Percentiles rank a stretch among this genome's conserved stretches.
phyloP scores from a whole-genome alignment of 148 eudicot species.

The Pharnaceum exiguum region DNA sequence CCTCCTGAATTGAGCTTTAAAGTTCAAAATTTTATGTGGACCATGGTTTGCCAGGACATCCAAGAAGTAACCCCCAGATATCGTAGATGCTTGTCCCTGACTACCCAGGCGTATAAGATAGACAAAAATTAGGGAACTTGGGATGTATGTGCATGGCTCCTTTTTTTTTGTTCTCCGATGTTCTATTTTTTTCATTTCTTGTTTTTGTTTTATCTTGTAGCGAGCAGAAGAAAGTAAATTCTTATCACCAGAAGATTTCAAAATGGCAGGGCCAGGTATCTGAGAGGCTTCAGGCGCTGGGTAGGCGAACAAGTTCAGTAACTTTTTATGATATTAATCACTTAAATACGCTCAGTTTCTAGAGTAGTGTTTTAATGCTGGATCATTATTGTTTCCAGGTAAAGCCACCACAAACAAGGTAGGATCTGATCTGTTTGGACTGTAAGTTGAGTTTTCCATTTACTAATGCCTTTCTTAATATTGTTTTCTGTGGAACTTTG shows the following conservation, averaged over 20 bases:
- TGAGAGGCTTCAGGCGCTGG: conserved; percentile 65
- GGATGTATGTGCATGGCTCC: too few relatives aligned
- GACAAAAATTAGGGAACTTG: too few relatives aligned
- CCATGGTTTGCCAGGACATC: too few relatives aligned
- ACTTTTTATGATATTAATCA: conserved; percentile 4
- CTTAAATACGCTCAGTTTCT: neutral
- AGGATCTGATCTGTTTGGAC: conserved; percentile 28
- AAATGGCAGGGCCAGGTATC: conserved; percentile 87
- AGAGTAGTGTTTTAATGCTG: conserved; percentile 32
- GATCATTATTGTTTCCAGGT: conserved; percentile 38
- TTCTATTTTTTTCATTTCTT: too few relatives aligned
- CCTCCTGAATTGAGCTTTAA: too few relatives aligned
- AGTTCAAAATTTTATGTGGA: too few relatives aligned
- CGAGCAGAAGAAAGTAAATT: conserved; percentile 88
- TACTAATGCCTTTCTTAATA: neutral
- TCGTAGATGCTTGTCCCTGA: too few relatives aligned
- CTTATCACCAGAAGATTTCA: conserved; percentile 88
- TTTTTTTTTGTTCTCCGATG: too few relatives aligned
- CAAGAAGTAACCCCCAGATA: too few relatives aligned
- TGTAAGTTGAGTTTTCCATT: conserved; percentile 25
- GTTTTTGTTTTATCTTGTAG: conserved; percentile 39
- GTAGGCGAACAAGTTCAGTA: conserved; percentile 55
- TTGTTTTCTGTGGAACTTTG: neutral
- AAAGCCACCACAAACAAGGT: conserved; percentile 56
- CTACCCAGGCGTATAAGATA: too few relatives aligned